Evolutionary conservation across 2,329 filamentous ascomycete species (phyloP), one percentile per base, ranked within the genome.

Genomic region (Cladophialophora immunda): DNA sequence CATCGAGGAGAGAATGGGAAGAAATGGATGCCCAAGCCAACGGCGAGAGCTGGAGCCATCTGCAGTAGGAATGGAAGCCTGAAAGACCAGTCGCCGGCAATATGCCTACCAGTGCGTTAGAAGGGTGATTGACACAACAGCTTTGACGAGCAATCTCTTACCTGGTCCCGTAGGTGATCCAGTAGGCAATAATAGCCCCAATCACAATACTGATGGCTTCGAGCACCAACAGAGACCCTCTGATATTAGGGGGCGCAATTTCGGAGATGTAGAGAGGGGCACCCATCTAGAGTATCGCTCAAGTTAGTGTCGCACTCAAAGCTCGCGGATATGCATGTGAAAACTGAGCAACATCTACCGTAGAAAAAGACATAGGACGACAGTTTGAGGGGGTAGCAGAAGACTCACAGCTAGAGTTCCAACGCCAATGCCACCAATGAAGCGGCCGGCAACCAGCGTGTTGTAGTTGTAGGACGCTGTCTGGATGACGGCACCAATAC

Each of bases 151-250:
- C n/a, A 17, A 13, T 13, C 25, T 58, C n/a, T 47, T 34, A n/a
- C 36, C 56, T 9, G 0, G 84, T 86, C 0, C 80, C 85, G 64
- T 86, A 87, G 0, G 83, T 84, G 41, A 85, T 84, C 81, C 83
- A 87, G 71, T 81, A 87, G 1, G 84, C 81, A 27, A 85, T 76
- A 3, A 86, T 80, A 64, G 81, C 82, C 2, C 84, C 82, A 22
- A 78, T 73, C 13, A 83, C 81, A 58, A 84, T 84, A 58, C 75
- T 77, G 64, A 84, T 76, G 57, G 82, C 78, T 64, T 84, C 80
- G 3, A 84, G 73, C 1, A 83, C 76, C 1, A 86, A 78, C 4
- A 81, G 73, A 1, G 78, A 73, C 1, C 80, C 80, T 53, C 70
- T 65, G 19, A 72, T 41, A 22, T 72, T 56, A 2, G 70, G 70